A percentile compares a stretch with the other conserved stretches of the same genome.
Evolutionary conservation across 148 eudicot species (phyloP).

Genomic region (Camellia lanceoleosa): DNA sequence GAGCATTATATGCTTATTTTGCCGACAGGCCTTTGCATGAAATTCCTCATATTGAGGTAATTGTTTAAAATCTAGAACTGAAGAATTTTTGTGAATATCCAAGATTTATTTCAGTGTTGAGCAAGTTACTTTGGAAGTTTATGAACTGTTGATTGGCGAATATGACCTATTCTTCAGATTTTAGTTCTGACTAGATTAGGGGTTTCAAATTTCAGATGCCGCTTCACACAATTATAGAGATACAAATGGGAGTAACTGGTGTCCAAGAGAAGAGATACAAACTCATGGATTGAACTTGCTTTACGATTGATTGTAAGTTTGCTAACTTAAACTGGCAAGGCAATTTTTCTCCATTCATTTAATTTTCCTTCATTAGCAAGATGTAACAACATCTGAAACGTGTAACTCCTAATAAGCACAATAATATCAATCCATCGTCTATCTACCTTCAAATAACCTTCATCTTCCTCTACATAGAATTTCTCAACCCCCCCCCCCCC

Average conservation of each 20-base stretch:
- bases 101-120: not conserved
- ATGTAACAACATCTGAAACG: not conserved
- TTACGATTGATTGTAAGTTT: not conserved
- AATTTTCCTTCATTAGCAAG: not conserved
- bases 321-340: conserved; percentile 5
- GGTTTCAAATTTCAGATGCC: conserved; percentile 58
- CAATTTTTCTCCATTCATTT: not conserved
- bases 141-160: not conserved
- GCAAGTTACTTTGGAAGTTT: not conserved
- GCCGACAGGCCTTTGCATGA: conserved; percentile 93
- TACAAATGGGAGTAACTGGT: conserved; percentile 95
- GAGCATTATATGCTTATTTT: conserved; percentile 94
- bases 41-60: conserved; percentile 94
- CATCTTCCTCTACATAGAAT: not conserved
- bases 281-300: conserved; percentile 59
- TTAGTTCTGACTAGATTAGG: not conserved
- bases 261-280: conserved; percentile 97
- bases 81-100: not conserved
- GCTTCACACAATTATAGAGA: conserved; percentile 93
- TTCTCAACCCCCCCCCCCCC: not conserved
- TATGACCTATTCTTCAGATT: not conserved
- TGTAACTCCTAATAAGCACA: not conserved
- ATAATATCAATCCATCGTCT: not conserved
- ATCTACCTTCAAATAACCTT: not conserved
- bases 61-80: not conserved